Evolutionary conservation across 495 filamentous ascomycete species (phyloP).

Genomic region (Chaetomium cochliodes): DNA sequence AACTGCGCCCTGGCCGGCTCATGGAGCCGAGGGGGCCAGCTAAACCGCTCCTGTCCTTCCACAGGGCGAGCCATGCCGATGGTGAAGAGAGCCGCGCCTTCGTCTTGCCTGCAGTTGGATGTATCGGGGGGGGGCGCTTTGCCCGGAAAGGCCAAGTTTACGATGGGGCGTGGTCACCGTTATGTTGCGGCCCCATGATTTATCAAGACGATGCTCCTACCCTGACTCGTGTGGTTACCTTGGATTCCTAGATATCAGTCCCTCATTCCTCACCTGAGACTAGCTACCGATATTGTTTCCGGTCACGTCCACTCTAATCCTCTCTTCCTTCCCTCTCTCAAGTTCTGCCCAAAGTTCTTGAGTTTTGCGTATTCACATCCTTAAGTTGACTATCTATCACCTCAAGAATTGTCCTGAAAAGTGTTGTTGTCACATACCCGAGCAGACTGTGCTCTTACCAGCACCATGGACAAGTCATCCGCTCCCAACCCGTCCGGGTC

Average conservation of each 20-base stretch:
- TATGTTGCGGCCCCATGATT: conserved; percentile 6
- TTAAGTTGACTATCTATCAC: background rate
- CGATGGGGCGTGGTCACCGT: background rate
- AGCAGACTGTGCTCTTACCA: background rate
- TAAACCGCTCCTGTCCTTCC: background rate
- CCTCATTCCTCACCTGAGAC: conserved; percentile 1
- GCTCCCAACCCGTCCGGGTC: conserved; percentile 3
- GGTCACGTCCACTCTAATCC: background rate
- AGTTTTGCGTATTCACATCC: background rate
- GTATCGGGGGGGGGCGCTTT: conserved; percentile 1
- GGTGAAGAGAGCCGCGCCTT: background rate
- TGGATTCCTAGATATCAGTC: background rate
- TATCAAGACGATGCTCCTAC: conserved; percentile 17
- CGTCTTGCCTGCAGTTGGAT: conserved; percentile 1
- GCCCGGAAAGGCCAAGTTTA: conserved; percentile 17
- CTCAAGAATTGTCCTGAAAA: background rate
- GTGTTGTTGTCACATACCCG: background rate
- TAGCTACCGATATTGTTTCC: background rate
- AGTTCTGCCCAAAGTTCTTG: background rate
- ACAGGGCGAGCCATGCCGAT: conserved; percentile 1
- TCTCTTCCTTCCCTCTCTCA: background rate
- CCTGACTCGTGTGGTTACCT: background rate
- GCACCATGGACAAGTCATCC: conserved; percentile 16
- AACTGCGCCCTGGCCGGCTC: conserved; percentile 14
- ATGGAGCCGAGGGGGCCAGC: background rate